These are phyloP conservation scores for Chlamydomonas asymmetrica DNA, from an alignment of 139 green algal genomes.

Conservation along the genomic window DNA sequence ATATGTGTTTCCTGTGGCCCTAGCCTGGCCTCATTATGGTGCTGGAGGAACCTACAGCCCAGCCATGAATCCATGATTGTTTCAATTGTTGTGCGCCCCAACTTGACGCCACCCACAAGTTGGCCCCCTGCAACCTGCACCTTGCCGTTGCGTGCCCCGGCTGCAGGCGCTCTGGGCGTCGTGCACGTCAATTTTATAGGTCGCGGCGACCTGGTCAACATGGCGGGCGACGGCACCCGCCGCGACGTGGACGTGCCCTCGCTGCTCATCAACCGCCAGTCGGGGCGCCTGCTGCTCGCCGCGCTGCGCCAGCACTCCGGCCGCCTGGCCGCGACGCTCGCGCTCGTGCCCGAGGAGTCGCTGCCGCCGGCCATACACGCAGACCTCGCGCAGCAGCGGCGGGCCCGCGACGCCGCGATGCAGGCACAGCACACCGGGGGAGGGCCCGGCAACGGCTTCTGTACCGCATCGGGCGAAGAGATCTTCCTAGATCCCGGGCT, in stretches of 20 bases:
- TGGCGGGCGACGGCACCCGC: constrained; percentile 31
- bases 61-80: no score
- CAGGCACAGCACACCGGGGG: no score
- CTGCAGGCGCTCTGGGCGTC: constrained; percentile 38
- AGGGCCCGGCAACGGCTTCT: background rate
- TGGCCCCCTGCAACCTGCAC: background rate
- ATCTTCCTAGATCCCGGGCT: background rate
- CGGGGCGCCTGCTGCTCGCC: constrained; percentile 4
- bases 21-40: no score
- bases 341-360: no score
- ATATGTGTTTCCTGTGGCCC: no score
- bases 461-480: background rate
- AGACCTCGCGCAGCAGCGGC: background rate
- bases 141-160: background rate
- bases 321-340: no score
- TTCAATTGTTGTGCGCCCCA: no score
- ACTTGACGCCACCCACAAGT: no score
- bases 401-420: no score
- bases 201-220: constrained; percentile 23
- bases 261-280: constrained; percentile 14
- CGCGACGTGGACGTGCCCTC: constrained; percentile 26
- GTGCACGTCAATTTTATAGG: constrained; percentile 53
- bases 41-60: no score
- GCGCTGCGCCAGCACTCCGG: constrained; percentile 2
- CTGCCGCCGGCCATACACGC: background rate